These are phyloP conservation scores for Parafenestella ontariensis DNA, from an alignment of 2,329 filamentous ascomycete species.

Conservation along the genomic window DNA sequence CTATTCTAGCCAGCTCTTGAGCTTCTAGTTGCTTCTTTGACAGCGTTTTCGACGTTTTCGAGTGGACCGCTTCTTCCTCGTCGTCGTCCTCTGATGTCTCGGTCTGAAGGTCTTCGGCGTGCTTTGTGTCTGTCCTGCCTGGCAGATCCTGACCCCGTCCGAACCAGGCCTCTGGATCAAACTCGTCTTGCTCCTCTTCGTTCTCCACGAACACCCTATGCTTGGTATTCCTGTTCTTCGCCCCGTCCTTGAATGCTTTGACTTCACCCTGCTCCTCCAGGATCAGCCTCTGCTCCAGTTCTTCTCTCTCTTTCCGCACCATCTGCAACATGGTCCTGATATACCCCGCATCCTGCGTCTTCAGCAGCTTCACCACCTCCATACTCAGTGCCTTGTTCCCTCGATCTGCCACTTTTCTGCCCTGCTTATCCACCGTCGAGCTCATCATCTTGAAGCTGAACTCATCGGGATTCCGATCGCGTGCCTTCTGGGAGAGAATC, in stretches of 20 bases:
- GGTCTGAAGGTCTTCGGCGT: conserved; percentile 36
- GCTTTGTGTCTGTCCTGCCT: conserved; percentile 13
- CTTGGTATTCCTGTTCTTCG: conserved; percentile 28
- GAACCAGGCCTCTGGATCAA: conserved; percentile 52
- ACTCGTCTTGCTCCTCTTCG: conserved; percentile 51
- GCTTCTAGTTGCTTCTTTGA: conserved; percentile 44
- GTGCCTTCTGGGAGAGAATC: conserved; percentile 65
- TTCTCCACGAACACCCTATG: conserved; percentile 52
- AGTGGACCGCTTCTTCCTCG: conserved; percentile 25
- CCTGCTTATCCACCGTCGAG: conserved; percentile 55
- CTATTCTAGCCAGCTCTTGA: conserved; percentile 34
- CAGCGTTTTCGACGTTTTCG: conserved; percentile 35
- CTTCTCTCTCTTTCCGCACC: conserved; percentile 61
- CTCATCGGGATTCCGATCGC: conserved; percentile 70
- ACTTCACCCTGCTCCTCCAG: conserved; percentile 50
- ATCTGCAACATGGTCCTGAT: conserved; percentile 65
- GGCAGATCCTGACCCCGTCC: conserved; percentile 38
- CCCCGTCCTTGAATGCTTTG: conserved; percentile 47
- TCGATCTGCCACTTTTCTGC: conserved; percentile 51
- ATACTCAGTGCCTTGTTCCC: conserved; percentile 57
- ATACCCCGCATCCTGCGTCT: conserved; percentile 71
- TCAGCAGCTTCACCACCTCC: conserved; percentile 68
- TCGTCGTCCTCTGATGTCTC: conserved; percentile 33
- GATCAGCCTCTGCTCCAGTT: conserved; percentile 51
- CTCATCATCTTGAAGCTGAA: conserved; percentile 71